These are phyloP conservation scores for Leucaena leucocephala DNA, from an alignment of 306 rosid species.

Conservation along the genomic window DNA sequence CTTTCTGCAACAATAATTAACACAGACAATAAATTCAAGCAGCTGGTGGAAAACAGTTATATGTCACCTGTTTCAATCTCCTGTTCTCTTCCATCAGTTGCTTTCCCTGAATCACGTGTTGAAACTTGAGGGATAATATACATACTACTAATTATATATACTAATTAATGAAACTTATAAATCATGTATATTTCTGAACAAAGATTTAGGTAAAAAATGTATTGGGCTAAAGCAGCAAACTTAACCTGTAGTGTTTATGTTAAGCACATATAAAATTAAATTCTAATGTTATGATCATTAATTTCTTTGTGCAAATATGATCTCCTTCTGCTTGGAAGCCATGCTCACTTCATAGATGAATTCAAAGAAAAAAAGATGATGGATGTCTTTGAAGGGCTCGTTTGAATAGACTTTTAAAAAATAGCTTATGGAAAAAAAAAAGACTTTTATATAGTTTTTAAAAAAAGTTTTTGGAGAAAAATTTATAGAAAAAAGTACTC, in stretches of 20 bases:
- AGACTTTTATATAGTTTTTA: no score
- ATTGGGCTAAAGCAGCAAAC: neutral
- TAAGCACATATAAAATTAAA: neutral
- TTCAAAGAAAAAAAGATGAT: neutral
- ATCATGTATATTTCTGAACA: no score
- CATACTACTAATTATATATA: no score
- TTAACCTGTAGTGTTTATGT: neutral
- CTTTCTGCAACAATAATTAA: neutral
- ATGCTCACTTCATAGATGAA: neutral
- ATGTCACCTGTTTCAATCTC: conserved; percentile 15
- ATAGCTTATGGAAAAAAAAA: no score
- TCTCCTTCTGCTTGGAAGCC: no score
- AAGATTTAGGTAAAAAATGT: no score
- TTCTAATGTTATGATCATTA: neutral
- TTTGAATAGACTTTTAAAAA: no score
- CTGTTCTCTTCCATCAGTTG: conserved; percentile 6
- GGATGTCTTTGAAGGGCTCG: neutral
- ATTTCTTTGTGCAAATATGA: neutral
- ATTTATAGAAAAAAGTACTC: no score
- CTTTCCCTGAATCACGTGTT: conserved; percentile 1
- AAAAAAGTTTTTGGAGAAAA: no score
- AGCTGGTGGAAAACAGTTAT: neutral
- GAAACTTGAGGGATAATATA: neutral
- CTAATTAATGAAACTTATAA: no score
- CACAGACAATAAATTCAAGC: neutral